These are phyloP conservation scores for Stachybotrys chartarum DNA, from an alignment of 2,329 filamentous ascomycete genomes.

Conservation along the genomic window DNA sequence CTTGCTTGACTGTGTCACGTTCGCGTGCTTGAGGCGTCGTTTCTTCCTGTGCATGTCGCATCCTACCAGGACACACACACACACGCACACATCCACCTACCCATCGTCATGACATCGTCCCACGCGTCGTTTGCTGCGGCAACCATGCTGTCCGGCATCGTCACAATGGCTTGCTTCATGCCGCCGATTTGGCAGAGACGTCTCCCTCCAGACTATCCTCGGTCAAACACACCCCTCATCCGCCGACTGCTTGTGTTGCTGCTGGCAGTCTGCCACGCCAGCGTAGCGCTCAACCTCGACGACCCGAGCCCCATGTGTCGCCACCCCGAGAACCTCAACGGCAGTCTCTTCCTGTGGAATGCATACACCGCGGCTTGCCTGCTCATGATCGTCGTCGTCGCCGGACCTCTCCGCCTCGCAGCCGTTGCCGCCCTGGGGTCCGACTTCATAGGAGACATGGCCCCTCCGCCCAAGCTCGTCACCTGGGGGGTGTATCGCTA, in stretches of 20 bases:
- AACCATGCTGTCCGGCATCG: background rate
- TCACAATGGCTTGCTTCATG: background rate
- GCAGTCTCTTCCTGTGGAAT: background rate
- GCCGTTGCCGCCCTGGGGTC: background rate
- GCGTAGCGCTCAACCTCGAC: background rate
- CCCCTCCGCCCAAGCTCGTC: background rate
- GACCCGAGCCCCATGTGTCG: background rate
- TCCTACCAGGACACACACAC: no score
- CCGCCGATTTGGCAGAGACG: background rate
- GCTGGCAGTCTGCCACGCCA: background rate
- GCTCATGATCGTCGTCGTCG: background rate
- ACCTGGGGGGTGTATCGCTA: background rate
- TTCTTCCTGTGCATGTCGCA: no score
- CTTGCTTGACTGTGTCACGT: no score
- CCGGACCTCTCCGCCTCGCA: background rate
- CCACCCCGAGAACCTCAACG: constrained; percentile 1
- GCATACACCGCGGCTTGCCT: background rate
- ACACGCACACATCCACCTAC: no score
- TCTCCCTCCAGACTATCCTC: background rate
- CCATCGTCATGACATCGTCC: background rate
- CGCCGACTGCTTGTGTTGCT: background rate
- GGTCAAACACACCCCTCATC: background rate
- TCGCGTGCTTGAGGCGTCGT: no score
- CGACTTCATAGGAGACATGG: background rate
- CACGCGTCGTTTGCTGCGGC: background rate